phyloP scores from a whole-genome alignment of 2,329 filamentous ascomycete species.

The Claviceps citrina region DNA sequence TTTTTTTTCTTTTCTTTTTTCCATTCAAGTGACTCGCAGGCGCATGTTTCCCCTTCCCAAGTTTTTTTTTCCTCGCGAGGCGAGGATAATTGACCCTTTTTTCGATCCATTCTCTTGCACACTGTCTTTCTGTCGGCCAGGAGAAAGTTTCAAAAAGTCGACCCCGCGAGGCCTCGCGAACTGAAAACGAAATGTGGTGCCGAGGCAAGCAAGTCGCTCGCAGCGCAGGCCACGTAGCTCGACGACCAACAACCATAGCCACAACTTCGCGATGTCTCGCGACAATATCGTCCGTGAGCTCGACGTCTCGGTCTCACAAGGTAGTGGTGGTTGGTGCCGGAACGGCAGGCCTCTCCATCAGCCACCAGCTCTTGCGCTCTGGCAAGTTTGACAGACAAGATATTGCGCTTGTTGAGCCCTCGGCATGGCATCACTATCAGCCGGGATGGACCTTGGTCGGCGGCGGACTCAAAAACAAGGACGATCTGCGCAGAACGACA shows the following conservation, averaged over 20 bases:
- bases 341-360: conserved; percentile 47
- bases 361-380: conserved; percentile 49
- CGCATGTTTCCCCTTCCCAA: no score
- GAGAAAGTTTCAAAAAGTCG: neutral
- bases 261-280: conserved; percentile 7
- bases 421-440: conserved; percentile 50
- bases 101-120: no score
- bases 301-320: conserved; percentile 32
- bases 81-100: no score
- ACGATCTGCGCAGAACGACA: conserved; percentile 38
- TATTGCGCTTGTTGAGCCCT: conserved; percentile 49
- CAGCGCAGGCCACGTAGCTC: neutral
- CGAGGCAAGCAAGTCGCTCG: neutral
- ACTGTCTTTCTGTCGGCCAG: neutral
- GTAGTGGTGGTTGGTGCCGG: conserved; percentile 54
- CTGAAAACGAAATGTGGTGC: neutral
- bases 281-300: conserved; percentile 16
- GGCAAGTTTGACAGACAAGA: conserved; percentile 42
- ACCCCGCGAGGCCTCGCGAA: no score
- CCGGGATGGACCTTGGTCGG: conserved; percentile 56
- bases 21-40: no score
- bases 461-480: conserved; percentile 47
- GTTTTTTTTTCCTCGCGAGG: neutral
- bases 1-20: no score
- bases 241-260: no score